Percentiles rank a stretch among this genome's conserved stretches.
Conservation (phyloP, 805 yeast genomes). For the Ogataea neopini region DNA sequence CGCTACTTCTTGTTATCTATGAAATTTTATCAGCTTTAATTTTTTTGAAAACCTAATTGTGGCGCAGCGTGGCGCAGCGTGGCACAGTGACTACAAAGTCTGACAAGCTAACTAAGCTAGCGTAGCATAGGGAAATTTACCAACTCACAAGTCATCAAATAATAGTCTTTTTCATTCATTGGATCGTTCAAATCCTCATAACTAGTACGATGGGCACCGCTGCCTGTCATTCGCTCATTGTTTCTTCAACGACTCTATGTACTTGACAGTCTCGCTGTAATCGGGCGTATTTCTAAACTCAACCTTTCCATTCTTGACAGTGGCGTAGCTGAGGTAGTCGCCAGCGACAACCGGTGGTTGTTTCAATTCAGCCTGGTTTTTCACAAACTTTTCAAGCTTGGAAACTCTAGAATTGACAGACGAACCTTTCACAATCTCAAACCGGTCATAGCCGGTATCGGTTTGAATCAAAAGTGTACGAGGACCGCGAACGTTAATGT, state of each 20-base stretch:
- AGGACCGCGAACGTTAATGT: conserved; percentile 56
- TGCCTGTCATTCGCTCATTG: no score
- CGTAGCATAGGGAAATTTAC: no score
- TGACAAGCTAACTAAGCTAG: no score
- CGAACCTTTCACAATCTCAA: conserved; percentile 9
- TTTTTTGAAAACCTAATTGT: not conserved
- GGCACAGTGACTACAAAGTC: no score
- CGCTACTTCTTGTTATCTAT: not conserved
- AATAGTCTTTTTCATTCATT: no score
- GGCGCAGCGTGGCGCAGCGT: not conserved
- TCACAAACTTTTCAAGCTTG: conserved; percentile 28
- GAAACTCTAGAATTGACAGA: conserved; percentile 6
- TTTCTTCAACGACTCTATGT: conserved; percentile 30
- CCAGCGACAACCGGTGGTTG: conserved; percentile 31
- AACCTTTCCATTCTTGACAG: conserved; percentile 44
- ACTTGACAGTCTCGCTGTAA: conserved; percentile 39
- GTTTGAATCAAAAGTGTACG: conserved; percentile 51
- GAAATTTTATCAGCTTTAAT: not conserved
- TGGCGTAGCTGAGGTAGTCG: conserved; percentile 51
- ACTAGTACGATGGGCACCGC: no score
- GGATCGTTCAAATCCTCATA: no score
- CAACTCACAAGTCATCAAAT: no score
- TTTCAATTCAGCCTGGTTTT: conserved; percentile 18
- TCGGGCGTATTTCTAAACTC: conserved; percentile 46
- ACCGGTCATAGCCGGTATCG: conserved; percentile 35